Conservation (phyloP, 1,284 basidiomycete species). For the Inonotus hispidus region DNA sequence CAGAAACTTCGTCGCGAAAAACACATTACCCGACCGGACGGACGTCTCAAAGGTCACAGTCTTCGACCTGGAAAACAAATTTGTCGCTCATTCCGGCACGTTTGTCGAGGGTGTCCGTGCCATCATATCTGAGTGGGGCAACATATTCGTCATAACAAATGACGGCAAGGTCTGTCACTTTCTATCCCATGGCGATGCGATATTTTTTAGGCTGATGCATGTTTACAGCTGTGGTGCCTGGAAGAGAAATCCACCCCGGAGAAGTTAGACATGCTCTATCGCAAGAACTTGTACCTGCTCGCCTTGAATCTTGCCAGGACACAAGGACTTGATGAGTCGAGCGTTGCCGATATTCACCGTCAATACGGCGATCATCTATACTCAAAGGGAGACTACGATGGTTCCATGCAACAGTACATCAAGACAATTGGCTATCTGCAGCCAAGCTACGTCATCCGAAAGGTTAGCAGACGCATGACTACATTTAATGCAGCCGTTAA, state of each 20-base stretch:
- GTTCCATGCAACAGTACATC: slow-evolving; percentile 88
- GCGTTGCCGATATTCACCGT: slow-evolving; percentile 80
- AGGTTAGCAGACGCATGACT: slow-evolving; percentile 43
- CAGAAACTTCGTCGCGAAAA: slow-evolving; percentile 61
- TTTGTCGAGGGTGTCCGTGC: slow-evolving; percentile 78
- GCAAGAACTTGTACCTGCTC: slow-evolving; percentile 67
- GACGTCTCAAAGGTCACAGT: slow-evolving; percentile 86
- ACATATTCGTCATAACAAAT: slow-evolving; percentile 71
- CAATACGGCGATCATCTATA: slow-evolving; percentile 94
- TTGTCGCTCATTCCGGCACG: slow-evolving; percentile 78
- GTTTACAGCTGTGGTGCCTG: slow-evolving; percentile 58
- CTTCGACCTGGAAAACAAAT: slow-evolving; percentile 91
- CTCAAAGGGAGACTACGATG: slow-evolving; percentile 87
- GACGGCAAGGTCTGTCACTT: slow-evolving; percentile 58
- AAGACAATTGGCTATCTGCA: slow-evolving; percentile 87
- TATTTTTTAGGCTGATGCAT: slow-evolving; percentile 1
- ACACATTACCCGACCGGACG: slow-evolving; percentile 36
- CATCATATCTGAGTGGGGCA: slow-evolving; percentile 75
- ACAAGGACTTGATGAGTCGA: slow-evolving; percentile 63
- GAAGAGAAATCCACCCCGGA: slow-evolving; percentile 74
- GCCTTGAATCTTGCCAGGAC: slow-evolving; percentile 78
- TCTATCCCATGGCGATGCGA: background rate
- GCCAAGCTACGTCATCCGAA: slow-evolving; percentile 95
- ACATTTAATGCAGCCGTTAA: background rate
- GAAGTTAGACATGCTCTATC: slow-evolving; percentile 80